Percentiles rank a stretch among this genome's conserved stretches.
phyloP scores from a whole-genome alignment of 1,284 basidiomycete species.

The Puccinia triticina region DNA sequence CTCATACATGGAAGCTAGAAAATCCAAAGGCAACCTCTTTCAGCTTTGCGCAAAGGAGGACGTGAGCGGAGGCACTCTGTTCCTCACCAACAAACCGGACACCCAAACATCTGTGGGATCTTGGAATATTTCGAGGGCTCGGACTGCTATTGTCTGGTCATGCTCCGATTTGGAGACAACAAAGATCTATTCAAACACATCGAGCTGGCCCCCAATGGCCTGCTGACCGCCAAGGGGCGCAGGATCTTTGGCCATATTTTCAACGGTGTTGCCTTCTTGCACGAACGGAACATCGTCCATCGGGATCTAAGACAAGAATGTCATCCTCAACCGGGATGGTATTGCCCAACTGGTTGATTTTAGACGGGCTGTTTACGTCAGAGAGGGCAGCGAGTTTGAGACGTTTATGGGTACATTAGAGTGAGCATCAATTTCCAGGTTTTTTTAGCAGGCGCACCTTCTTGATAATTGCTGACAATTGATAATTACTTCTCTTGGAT shows the following conservation, averaged over 20 bases:
- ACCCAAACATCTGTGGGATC: too few relatives aligned
- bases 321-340: slow-evolving; percentile 65
- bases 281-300: slow-evolving; percentile 86
- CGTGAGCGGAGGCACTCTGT: too few relatives aligned
- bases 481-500: not conserved
- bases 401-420: slow-evolving; percentile 60
- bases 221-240: slow-evolving; percentile 74
- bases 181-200: slow-evolving; percentile 92
- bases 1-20: slow-evolving; percentile 65
- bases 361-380: slow-evolving; percentile 58
- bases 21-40: slow-evolving; percentile 70
- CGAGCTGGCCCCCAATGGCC: too few relatives aligned
- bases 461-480: not conserved
- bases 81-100: too few relatives aligned
- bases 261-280: slow-evolving; percentile 81
- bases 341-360: slow-evolving; percentile 86
- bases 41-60: slow-evolving; percentile 67
- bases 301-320: slow-evolving; percentile 99
- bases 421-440: slow-evolving; percentile 46
- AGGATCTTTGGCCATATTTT: slow-evolving; percentile 89
- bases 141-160: too few relatives aligned
- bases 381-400: slow-evolving; percentile 58
- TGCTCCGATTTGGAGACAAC: too few relatives aligned
- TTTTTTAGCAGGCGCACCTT: not conserved
- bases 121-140: too few relatives aligned